Base-by-base conservation (phyloP, 208 protist species). In the Paratrypanosoma confusum region DNA sequence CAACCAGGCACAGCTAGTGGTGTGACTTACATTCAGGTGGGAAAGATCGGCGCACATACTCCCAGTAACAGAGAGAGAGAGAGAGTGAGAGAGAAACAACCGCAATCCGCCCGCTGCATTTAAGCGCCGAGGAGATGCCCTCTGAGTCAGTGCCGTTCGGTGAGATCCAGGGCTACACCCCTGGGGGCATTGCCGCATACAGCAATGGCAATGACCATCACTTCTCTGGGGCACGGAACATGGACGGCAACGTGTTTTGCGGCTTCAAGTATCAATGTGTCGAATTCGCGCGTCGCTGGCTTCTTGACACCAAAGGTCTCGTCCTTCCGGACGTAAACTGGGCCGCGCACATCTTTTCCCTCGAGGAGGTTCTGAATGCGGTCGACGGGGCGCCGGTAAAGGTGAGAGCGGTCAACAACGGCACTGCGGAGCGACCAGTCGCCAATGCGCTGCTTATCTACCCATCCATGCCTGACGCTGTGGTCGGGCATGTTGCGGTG, bases 191-290 rank as follows among this genome's bases (percentile, higher is more conserved):
- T 36, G 66, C 78, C 0, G 83, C 83, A n/a, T 92, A 85, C 67
- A 89, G 83, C 55, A 92, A 92, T 55, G 71, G 76, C 27, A 70
- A 86, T 45, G 76, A 89, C 51, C 64, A 77, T 51, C 86, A 70
- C 65, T 92, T 92, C 58, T 86, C 78, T 0, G 83, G 69, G 11
- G 76, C 88, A 55, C 83, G 83, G 33, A 85, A 65, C 57, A 56
- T 92, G 33, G 67, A 81, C 39, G 65, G 48, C 22, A 63, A 72
- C 49, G 35, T 92, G 33, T 89, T 85, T 47, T 87, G 60, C 50
- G 83, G 83, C 25, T 92, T 81, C 54, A 89, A 89, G 62, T 92
- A 87, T 47, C 83, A 92, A 53, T 92, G 79, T 42, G 79, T 89
- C 14, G 83, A 92, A 57, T 92, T 89, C 36, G 83, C 79, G 7